Conservation (phyloP, 371 early-diverging fungal species). For the Apophysomyces ossiformis region DNA sequence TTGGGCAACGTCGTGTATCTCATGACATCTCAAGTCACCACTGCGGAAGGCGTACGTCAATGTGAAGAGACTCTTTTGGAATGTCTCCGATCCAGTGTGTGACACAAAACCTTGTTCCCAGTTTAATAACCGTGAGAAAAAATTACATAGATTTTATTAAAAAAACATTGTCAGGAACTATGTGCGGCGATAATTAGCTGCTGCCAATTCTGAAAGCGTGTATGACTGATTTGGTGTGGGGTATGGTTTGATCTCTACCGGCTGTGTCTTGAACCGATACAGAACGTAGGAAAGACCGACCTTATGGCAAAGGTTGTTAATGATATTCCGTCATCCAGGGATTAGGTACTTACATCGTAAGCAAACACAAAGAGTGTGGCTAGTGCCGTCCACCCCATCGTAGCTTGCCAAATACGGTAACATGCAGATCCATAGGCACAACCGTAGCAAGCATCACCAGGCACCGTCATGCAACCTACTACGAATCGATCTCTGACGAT, state of each 20-base stretch:
- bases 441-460: background rate
- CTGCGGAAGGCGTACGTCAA: slow-evolving; percentile 51
- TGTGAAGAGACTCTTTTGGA: slow-evolving; percentile 57
- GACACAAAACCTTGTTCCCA: background rate
- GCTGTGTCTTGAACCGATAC: background rate
- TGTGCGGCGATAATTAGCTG: background rate
- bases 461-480: background rate
- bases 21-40: slow-evolving; percentile 71
- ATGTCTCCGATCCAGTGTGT: slow-evolving; percentile 13
- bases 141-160: background rate
- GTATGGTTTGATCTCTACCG: background rate
- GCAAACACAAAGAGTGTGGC: slow-evolving; percentile 6
- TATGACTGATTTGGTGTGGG: background rate
- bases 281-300: background rate
- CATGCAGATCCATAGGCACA: slow-evolving; percentile 3
- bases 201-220: background rate
- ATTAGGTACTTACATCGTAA: background rate
- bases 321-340: too few species aligned
- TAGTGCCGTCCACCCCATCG: slow-evolving; percentile 8
- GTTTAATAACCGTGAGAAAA: background rate
- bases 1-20: slow-evolving; percentile 82
- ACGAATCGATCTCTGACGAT: slow-evolving; percentile 1
- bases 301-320: too few species aligned
- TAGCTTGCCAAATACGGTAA: slow-evolving; percentile 3
- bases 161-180: background rate